Percentiles rank a stretch among this genome's conserved stretches.
phyloP scores from a whole-genome alignment of 2,329 filamentous ascomycete genomes.

The Paramyrothecium sp. region DNA sequence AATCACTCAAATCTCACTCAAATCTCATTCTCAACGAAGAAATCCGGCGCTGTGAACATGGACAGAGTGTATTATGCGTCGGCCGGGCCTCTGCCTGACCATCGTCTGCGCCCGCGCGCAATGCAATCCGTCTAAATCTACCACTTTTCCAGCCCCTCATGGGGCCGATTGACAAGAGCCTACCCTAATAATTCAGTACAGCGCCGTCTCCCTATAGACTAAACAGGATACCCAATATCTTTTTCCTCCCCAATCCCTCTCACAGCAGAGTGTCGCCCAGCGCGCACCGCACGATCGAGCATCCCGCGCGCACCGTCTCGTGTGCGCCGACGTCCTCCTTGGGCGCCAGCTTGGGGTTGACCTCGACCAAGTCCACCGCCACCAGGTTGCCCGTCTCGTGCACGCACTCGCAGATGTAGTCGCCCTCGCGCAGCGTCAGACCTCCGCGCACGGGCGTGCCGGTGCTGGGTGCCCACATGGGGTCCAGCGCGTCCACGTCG shows the following conservation, averaged over 20 bases:
- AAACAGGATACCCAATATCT: too few species aligned
- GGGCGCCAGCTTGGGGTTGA: constrained; percentile 70
- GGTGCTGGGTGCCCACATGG: constrained; percentile 93
- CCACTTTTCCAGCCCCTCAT: background rate
- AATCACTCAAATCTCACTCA: too few species aligned
- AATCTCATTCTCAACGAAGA: too few species aligned
- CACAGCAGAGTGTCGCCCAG: constrained; percentile 87
- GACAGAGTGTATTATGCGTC: background rate
- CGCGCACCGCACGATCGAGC: constrained; percentile 87
- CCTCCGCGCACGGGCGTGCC: constrained; percentile 93
- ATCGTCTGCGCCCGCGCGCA: background rate
- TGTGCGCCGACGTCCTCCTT: constrained; percentile 61
- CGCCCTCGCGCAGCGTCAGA: constrained; percentile 88
- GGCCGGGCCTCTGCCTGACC: constrained; percentile 4
- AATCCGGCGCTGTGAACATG: too few species aligned
- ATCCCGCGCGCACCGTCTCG: constrained; percentile 88
- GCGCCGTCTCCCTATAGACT: too few species aligned
- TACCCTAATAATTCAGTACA: too few species aligned
- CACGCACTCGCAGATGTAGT: constrained; percentile 90
- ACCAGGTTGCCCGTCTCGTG: constrained; percentile 77
- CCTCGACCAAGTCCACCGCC: constrained; percentile 80
- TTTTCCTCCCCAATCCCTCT: background rate
- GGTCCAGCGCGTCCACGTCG: constrained; percentile 94
- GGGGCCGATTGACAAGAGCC: too few species aligned
- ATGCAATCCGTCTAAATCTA: background rate